Conservation (phyloP, 208 protist genomes). For the Wallacemonas rigidus region DNA sequence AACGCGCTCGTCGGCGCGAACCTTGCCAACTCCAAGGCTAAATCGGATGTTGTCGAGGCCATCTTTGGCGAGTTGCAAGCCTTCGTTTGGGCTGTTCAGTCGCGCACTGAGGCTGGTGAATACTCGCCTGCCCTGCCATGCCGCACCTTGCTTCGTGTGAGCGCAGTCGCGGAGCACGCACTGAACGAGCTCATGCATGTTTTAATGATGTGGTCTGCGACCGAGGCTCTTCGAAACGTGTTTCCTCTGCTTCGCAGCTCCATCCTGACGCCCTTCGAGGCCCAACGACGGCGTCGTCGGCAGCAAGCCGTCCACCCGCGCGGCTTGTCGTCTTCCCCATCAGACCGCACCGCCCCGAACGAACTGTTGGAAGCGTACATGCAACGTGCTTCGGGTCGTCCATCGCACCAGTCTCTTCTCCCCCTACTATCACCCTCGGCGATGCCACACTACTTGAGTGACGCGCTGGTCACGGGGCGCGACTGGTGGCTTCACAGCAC, state of each 20-base stretch:
- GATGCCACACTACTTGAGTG: slow-evolving; percentile 16
- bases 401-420: not conserved
- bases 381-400: not conserved
- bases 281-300: not conserved
- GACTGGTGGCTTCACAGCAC: not conserved
- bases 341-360: not conserved
- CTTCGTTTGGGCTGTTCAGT: slow-evolving; percentile 68
- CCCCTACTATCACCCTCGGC: slow-evolving; percentile 16
- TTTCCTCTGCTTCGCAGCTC: slow-evolving; percentile 26
- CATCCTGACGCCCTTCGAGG: not conserved
- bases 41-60: slow-evolving; percentile 83
- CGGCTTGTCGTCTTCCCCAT: not conserved
- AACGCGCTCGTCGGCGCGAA: slow-evolving; percentile 51
- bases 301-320: not conserved
- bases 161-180: slow-evolving; percentile 62
- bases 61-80: slow-evolving; percentile 84
- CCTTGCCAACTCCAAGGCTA: slow-evolving; percentile 77
- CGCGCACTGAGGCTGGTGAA: slow-evolving; percentile 22
- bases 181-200: slow-evolving; percentile 80
- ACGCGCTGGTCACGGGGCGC: not conserved
- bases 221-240: slow-evolving; percentile 51
- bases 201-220: slow-evolving; percentile 77
- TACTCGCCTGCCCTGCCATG: slow-evolving; percentile 31
- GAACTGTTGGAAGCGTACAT: not conserved
- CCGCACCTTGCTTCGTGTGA: slow-evolving; percentile 35